Evolutionary conservation across 2,329 filamentous ascomycete genomes (phyloP), one percentile per base, ranked within the genome.

Genomic region (Botrytis porri): DNA sequence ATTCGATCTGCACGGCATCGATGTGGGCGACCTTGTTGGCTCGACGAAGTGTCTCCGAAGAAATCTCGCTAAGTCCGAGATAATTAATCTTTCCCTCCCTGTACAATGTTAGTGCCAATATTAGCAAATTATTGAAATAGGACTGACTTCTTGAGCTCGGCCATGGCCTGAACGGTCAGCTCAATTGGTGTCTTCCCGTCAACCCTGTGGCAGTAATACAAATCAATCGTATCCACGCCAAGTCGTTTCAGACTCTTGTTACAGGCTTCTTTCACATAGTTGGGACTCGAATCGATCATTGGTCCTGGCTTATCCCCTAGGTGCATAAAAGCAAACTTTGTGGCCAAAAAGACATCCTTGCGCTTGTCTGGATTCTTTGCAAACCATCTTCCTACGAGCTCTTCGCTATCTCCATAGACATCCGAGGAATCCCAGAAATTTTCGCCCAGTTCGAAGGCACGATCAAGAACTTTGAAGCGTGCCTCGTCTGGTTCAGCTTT

Each of bases 31-130:
- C 79, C 61, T 84, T 84, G 76, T 81, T 80, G 16, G 86, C 87
- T 7, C 87, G 84, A 18, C 85, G 84, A 57, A 90, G 81, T 0
- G 86, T 86, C 1, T 81, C 79, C 3, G 85, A 83, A 10, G 84
- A 84, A 73, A 84, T 81, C 75, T 89, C 87, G 3, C 83, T 87
- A 8, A 90, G 78, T 20, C 88, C 88, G 10, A 90, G 80, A 78
- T 88, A 82, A 73, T 84, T 85, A 78, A 90, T 86, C 78, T 89
- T 89, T 73, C 88, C 87, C 75, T 86, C 84, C 6, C 82, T 83
- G n/a, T 8, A 71, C 32, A 54, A 32, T 29, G 32, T 32, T 70
- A 39, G 29, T 66, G 35, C 32, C n/a, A 62, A 43, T 48, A 4
- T 48, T 7, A 48, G 14, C 43, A 48, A 48, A 7, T 35, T 12